These are phyloP conservation scores for Podila epigama DNA, from an alignment of 192 early-diverging fungal genomes.

Conservation along the genomic window DNA sequence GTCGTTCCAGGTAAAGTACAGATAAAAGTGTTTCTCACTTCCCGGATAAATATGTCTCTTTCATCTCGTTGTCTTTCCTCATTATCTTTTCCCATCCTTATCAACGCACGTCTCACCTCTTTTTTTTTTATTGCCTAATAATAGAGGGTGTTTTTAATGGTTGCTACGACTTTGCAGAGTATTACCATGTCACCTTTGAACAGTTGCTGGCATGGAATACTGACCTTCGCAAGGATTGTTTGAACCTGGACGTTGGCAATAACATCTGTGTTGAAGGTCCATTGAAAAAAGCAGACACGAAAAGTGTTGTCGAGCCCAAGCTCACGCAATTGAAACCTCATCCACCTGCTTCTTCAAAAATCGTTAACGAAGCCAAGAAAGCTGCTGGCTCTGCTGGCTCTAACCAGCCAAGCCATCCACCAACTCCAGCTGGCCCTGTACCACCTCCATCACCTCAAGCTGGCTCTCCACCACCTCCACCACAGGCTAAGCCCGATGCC, in stretches of 20 bases:
- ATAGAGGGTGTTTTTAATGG: neutral
- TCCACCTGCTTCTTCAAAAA: neutral
- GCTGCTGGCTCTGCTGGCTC: neutral
- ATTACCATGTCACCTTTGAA: neutral
- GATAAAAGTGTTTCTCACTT: no score
- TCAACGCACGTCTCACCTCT: no score
- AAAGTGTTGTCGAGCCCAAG: neutral
- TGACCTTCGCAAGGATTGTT: constrained; percentile 6
- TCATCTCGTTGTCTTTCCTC: no score
- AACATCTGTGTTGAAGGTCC: constrained; percentile 14
- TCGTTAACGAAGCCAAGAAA: neutral
- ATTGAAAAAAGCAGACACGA: neutral
- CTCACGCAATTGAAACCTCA: neutral
- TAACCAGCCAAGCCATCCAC: neutral
- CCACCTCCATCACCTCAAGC: neutral
- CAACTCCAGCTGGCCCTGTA: neutral
- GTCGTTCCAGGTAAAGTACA: neutral
- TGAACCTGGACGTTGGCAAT: constrained; percentile 2
- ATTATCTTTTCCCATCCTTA: no score
- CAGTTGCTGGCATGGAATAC: constrained; percentile 4
- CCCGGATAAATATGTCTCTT: no score
- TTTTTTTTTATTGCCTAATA: neutral
- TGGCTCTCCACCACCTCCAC: neutral
- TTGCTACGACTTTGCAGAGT: neutral
- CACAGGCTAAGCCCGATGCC: neutral